Percentiles rank a stretch among this genome's conserved stretches.
These are phyloP conservation scores for Colletotrichum abscissum DNA, from an alignment of 2,329 filamentous ascomycete species.

Conservation along the genomic window DNA sequence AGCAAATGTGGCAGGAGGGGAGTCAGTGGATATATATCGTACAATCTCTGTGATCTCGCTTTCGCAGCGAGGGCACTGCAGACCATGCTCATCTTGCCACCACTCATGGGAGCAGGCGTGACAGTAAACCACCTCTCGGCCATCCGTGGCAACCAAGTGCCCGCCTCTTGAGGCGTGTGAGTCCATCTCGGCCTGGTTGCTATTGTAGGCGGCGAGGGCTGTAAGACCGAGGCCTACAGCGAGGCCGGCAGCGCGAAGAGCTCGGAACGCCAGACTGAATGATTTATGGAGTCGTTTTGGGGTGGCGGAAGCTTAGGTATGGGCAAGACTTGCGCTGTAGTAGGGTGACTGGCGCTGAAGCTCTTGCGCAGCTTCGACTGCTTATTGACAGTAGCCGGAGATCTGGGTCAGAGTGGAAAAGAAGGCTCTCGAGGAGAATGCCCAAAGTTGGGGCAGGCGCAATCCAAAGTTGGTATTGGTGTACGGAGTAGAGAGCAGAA, in stretches of 20 bases:
- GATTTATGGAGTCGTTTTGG: slow-evolving; percentile 28
- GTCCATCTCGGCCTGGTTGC: slow-evolving; percentile 56
- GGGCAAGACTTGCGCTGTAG: background rate
- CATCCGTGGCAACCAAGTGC: slow-evolving; percentile 61
- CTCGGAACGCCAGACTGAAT: slow-evolving; percentile 66
- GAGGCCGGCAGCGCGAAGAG: slow-evolving; percentile 64
- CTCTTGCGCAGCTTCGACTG: background rate
- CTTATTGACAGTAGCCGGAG: too few species aligned
- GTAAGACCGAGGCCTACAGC: slow-evolving; percentile 69
- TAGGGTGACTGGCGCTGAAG: background rate
- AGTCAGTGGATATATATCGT: slow-evolving; percentile 50
- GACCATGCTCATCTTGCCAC: slow-evolving; percentile 75
- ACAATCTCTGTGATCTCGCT: slow-evolving; percentile 90
- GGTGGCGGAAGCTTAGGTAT: background rate
- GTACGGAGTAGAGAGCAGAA: slow-evolving; percentile 15
- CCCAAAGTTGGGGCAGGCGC: background rate
- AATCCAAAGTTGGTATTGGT: background rate
- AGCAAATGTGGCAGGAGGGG: slow-evolving; percentile 16
- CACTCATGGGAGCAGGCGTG: slow-evolving; percentile 85
- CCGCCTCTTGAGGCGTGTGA: slow-evolving; percentile 41
- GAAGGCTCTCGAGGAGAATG: background rate
- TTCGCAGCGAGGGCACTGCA: slow-evolving; percentile 81
- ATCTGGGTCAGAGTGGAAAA: too few species aligned
- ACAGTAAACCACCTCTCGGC: slow-evolving; percentile 84
- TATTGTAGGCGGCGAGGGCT: slow-evolving; percentile 66